Conservation (phyloP, 352 stramenopile genomes). For the Pilasporangium apinafurcum region DNA sequence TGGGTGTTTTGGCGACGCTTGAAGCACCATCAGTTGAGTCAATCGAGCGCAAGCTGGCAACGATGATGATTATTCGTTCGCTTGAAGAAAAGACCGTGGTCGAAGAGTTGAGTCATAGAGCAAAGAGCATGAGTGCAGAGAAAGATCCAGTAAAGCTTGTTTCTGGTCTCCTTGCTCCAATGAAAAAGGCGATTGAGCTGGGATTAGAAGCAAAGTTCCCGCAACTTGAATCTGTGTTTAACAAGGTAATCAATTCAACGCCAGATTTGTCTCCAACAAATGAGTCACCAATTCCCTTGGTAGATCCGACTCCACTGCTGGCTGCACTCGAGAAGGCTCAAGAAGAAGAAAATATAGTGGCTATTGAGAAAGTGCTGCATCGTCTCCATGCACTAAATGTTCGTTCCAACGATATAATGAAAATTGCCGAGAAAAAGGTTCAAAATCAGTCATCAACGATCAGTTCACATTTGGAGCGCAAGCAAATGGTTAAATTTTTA, state of each 20-base stretch:
- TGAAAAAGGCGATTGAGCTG: conserved; percentile 47
- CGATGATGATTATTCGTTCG: conserved; percentile 76
- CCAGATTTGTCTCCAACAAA: background rate
- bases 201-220: conserved; percentile 53
- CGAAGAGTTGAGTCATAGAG: conserved; percentile 35
- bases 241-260: background rate
- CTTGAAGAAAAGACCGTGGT: conserved; percentile 66
- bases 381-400: conserved; percentile 34
- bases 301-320: conserved; percentile 34
- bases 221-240: conserved; percentile 14
- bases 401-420: conserved; percentile 19
- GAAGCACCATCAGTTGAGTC: conserved; percentile 63
- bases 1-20: conserved; percentile 56
- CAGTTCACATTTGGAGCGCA: conserved; percentile 48
- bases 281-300: background rate
- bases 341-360: conserved; percentile 63
- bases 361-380: conserved; percentile 43
- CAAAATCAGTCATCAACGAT: conserved; percentile 17
- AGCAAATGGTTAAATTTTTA: conserved; percentile 74
- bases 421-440: conserved; percentile 23
- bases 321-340: conserved; percentile 53
- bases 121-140: conserved; percentile 3
- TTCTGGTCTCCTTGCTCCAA: conserved; percentile 18
- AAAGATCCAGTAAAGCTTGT: conserved; percentile 12
- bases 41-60: conserved; percentile 67